Base-by-base conservation (phyloP, 2,329 filamentous ascomycete species). In the Aspergillus sp. region DNA sequence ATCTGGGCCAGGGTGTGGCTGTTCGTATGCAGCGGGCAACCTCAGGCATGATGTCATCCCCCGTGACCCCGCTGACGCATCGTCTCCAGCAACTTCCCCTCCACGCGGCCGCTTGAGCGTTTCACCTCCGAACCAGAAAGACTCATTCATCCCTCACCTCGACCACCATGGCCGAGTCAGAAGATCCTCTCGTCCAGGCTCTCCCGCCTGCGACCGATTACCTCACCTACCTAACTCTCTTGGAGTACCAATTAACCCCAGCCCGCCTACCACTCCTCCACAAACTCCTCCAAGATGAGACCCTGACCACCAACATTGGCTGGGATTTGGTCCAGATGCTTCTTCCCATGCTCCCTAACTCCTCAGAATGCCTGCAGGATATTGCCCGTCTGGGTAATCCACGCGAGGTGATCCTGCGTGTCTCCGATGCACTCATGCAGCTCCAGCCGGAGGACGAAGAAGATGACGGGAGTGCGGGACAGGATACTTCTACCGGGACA, bases 321-420 rank as follows among this genome's bases (percentile, higher is more conserved):
- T 87, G 84, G 84, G 84, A 87, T 65, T 67, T 87, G 40, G 79
- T 86, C 5, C 81, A 84, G 59, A 67, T 86, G 9, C 74, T 87
- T 2, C 71, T 86, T 14, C 83, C 83, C 2, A 74, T 85, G 54
- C 68, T 87, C 3, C 82, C 82, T 2, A 75, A 77, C 2, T 83
- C 82, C 0, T 74, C 79, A 47, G 73, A 80, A 59, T 86, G 84
- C 62, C 66, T 87, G 9, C 77, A 84, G 52, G 82, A 85, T 65
- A 77, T 87, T 50, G 82, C 83, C 13, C 73, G 79, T 8, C 70
- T 84, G 32, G 84, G 84, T 5, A 87, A 87, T 59, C 84, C 84
- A 0, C 71, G 83, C 55, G 84, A 87, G 63, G 83, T 85, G 30
- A 82, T 86, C 33, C 65, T 87, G 47, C 82, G 85, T 51, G 82